Evolutionary conservation across 2,329 filamentous ascomycete genomes (phyloP), one percentile per base, ranked within the genome.

Genomic region (Sclerotinia trifoliorum): DNA sequence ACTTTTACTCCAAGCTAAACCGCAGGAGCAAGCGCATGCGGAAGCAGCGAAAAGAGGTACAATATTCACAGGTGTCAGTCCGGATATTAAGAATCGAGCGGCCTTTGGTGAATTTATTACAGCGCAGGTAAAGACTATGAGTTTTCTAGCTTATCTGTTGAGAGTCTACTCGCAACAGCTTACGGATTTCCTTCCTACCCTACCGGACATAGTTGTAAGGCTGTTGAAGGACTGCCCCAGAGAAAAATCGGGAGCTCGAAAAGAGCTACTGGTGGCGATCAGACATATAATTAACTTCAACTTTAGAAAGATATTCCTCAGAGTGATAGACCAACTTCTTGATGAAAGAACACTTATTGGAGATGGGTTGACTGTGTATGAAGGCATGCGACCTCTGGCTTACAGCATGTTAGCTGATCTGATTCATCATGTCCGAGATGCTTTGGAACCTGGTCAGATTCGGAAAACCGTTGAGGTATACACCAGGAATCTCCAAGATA

Each of bases 201-300:
- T 99, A 21, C 95, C 95, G 0, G 89, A 91, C 46, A 94, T 98
- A 49, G 92, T 98, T 3, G 92, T 99, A 8, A 88, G 95, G 7
- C 81, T 99, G 57, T 83, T 99, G 57, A 92, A 96, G 76, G 95
- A 99, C 77, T 98, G 95, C 69, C 95, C 95, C 0, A 85, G 94
- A 62, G 95, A 98, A 80, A 97, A 97, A 77, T 97, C 94, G 0
- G 90, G 91, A 3, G 92, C 94, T 1, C 86, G 96, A 24, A 99
- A 99, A 78, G 95, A 99, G 79, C 83, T 99, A 26, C 82, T 99
- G 55, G 95, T 99, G 65, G 96, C 95, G 0, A 97, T 99, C 69
- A 87, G 96, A 29, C 96, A 99, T 77, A 97, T 99, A 74, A 97
- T 99, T 79, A 99, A 98, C 80, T 98, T 98, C 81, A 98, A 98